Evolutionary conservation across 441 rosid species (phyloP).

Genomic region (Hura crepitans): DNA sequence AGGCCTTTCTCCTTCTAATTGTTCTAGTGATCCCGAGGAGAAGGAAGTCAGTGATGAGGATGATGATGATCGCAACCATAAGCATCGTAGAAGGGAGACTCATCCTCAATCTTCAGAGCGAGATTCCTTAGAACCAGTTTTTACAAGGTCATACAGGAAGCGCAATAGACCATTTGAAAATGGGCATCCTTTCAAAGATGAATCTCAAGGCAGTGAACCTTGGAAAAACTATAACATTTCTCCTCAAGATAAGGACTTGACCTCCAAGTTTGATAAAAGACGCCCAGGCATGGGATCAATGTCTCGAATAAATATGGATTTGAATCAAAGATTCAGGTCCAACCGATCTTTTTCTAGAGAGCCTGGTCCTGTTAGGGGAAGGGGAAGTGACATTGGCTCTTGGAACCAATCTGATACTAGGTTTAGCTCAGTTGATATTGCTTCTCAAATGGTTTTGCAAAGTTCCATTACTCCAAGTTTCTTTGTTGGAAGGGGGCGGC

Average conservation of each 20-base stretch:
- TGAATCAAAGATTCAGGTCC: constrained; percentile 52
- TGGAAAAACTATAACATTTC: constrained; percentile 41
- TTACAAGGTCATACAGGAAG: constrained; percentile 65
- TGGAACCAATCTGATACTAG: constrained; percentile 74
- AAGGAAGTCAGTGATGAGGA: constrained; percentile 96
- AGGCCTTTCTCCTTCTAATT: constrained; percentile 61
- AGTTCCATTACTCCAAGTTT: constrained; percentile 50
- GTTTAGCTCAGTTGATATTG: constrained; percentile 61
- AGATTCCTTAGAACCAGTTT: constrained; percentile 54
- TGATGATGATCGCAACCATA: constrained; percentile 98
- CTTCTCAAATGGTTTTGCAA: constrained; percentile 70
- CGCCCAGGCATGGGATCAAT: constrained; percentile 40
- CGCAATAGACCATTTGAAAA: constrained; percentile 57
- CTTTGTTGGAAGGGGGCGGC: constrained; percentile 72
- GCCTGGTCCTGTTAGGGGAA: constrained; percentile 70
- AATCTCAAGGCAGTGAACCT: constrained; percentile 47
- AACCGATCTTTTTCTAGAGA: constrained; percentile 59
- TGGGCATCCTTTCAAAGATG: constrained; percentile 54
- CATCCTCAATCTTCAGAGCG: constrained; percentile 68
- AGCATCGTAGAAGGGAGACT: constrained; percentile 79
- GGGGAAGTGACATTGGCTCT: constrained; percentile 70
- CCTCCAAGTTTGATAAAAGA: constrained; percentile 54
- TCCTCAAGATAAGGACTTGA: constrained; percentile 36
- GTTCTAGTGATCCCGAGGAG: constrained; percentile 77
- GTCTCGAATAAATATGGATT: constrained; percentile 46